Base-by-base conservation (phyloP, 306 rosid genomes). In the Calophaca sinica region DNA sequence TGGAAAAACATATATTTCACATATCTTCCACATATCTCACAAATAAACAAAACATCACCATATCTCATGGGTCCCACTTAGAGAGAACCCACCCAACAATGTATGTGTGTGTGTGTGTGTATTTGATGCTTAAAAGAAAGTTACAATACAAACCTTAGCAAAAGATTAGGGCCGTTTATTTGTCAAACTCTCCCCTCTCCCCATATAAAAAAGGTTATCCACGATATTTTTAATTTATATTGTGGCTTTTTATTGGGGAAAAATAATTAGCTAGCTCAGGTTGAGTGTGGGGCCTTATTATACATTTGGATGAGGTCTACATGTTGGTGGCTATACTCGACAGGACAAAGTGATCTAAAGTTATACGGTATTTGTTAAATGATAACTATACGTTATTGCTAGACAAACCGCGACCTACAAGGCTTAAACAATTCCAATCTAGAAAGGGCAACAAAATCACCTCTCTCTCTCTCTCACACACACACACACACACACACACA, bases 321-420 rank as follows among this genome's bases (percentile, higher is more conserved):
- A 87, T 91, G 93, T 85, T 88, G 79, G 90, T 66, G 80, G 84
- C 75, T 78, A 68, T 78, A 68, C 80, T 75, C 26, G 87, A 87
- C 93, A 88, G 28, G 62, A 80, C 70, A 83, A 73, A 83, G 89
- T 76, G 78, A 84, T 41, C 55, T 45, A 58, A 86, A 86, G 87
- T 76, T 68, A 65, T 62, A 67, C 78, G 70, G 74, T 76, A 70
- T 70, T 86, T 73, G 49, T 78, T 75, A 81, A 82, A 78, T 84
- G 60, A 81, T 48, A 78, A 78, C 41, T 52, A 78, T 78, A 82
- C 83, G 57, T 20, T 86, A 81, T 75, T 81, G 85, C 84, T 84
- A 71, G 89, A 90, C 96, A 86, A 85, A 80, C 85, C 66, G 46
- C 64, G 86, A 84, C 85, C 85, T 68, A n/a, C 68, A 29, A 38